Evolutionary conservation across 805 yeast species (phyloP).

Genomic region (Huiozyma naganishii): DNA sequence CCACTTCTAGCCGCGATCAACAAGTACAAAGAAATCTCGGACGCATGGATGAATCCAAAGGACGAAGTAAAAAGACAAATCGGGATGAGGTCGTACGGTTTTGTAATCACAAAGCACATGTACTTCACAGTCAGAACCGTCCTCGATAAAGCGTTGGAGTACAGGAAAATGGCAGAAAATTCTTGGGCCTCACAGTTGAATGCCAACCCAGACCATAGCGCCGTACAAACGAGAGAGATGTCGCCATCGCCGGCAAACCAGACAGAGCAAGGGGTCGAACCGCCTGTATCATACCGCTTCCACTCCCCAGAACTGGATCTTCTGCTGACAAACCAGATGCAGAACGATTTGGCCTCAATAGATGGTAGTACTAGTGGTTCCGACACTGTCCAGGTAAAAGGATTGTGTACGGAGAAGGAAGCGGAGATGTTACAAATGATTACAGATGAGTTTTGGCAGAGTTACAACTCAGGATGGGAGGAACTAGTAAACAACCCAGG

Average conservation of each 20-base stretch:
- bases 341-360: background rate
- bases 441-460: constrained; percentile 16
- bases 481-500: constrained; percentile 2
- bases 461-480: constrained; percentile 12
- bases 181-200: constrained; percentile 6
- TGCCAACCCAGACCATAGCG: background rate
- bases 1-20: constrained; percentile 2
- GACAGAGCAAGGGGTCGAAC: background rate
- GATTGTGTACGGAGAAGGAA: background rate
- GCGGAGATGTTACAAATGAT: constrained; percentile 8
- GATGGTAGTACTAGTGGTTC: background rate
- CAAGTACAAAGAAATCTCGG: constrained; percentile 5
- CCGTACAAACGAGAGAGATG: background rate
- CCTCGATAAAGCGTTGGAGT: constrained; percentile 9
- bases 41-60: constrained; percentile 3
- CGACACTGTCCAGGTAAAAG: background rate
- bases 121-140: constrained; percentile 7
- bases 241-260: background rate
- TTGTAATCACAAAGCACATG: constrained; percentile 7
- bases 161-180: constrained; percentile 10
- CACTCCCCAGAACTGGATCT: background rate
- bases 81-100: constrained; percentile 3
- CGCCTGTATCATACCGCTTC: background rate
- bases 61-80: constrained; percentile 3
- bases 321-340: background rate